These are phyloP conservation scores for Fulvia fulva DNA, from an alignment of 2,329 filamentous ascomycete species.

Conservation along the genomic window DNA sequence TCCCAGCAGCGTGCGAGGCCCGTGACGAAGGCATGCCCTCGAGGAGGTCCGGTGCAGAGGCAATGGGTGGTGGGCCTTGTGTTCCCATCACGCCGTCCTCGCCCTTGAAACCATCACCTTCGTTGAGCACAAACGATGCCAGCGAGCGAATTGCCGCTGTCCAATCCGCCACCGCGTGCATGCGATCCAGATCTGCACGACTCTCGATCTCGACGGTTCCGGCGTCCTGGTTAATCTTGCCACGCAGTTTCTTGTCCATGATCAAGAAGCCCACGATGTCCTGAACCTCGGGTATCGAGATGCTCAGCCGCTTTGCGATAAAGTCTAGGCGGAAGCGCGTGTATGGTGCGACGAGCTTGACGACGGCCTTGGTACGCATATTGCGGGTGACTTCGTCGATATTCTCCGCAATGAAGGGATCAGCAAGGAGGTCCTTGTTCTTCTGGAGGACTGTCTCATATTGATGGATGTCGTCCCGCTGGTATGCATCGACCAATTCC, in stretches of 20 bases:
- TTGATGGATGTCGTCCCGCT: conserved; percentile 85
- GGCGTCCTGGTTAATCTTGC: conserved; percentile 82
- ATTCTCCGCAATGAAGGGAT: conserved; percentile 96
- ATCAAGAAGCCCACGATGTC: conserved; percentile 96
- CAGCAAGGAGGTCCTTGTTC: conserved; percentile 83
- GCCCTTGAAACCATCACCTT: conserved; percentile 66
- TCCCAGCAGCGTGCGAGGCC: conserved; percentile 23
- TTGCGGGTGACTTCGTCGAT: conserved; percentile 98
- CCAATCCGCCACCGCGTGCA: conserved; percentile 70
- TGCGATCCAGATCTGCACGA: conserved; percentile 67
- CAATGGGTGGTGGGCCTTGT: conserved; percentile 8
- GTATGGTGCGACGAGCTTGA: conserved; percentile 92
- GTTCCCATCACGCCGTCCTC: conserved; percentile 36
- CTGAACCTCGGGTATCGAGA: conserved; percentile 79
- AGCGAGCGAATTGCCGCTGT: conserved; percentile 65
- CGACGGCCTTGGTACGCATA: conserved; percentile 92
- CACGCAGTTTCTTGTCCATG: conserved; percentile 79
- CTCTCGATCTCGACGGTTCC: conserved; percentile 79
- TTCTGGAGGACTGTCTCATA: conserved; percentile 85
- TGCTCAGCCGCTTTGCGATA: conserved; percentile 83
- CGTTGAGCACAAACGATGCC: conserved; percentile 69
- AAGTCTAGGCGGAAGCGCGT: conserved; percentile 84
- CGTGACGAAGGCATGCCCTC: conserved; percentile 17
- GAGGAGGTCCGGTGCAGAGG: conserved; percentile 11
- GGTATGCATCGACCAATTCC: conserved; percentile 92